Conservation (phyloP, 139 green algal species). For the Chlorella sp. region DNA sequence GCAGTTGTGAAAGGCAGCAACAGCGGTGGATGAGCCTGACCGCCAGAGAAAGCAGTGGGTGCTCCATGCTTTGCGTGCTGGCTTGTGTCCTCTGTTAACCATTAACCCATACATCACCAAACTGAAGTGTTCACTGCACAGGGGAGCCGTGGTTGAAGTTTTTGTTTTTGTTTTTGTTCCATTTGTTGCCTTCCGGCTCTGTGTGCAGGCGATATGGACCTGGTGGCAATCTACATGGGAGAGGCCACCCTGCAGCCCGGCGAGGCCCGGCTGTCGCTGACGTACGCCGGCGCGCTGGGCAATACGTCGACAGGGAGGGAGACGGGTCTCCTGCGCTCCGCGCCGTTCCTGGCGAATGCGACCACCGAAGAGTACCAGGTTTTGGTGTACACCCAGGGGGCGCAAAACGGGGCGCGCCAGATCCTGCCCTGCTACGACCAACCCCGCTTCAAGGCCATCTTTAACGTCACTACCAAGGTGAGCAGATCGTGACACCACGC, state of each 20-base stretch:
- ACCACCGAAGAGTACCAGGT: not conserved
- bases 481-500: not conserved
- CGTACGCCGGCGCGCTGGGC: conserved; percentile 26
- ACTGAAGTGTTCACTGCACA: too few relatives aligned
- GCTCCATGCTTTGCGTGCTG: not conserved
- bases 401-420: conserved; percentile 18
- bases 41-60: too few relatives aligned
- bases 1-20: too few relatives aligned
- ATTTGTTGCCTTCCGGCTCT: too few relatives aligned
- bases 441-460: conserved; percentile 50
- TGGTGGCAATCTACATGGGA: conserved; percentile 25
- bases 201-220: not conserved
- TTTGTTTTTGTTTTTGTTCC: too few relatives aligned
- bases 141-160: too few relatives aligned
- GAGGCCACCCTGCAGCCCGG: not conserved
- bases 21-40: too few relatives aligned
- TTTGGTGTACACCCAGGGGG: conserved; percentile 48
- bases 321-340: conserved; percentile 31
- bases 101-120: too few relatives aligned
- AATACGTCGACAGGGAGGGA: not conserved
- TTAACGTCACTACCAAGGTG: conserved; percentile 38
- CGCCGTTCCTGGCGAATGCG: conserved; percentile 3
- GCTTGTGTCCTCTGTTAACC: too few relatives aligned
- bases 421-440: conserved; percentile 51
- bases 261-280: not conserved